Percentiles rank a stretch among this genome's conserved stretches.
phyloP scores from a whole-genome alignment of 129 eudicot genomes.

The sunflower (Helianthus annuus) region DNA sequence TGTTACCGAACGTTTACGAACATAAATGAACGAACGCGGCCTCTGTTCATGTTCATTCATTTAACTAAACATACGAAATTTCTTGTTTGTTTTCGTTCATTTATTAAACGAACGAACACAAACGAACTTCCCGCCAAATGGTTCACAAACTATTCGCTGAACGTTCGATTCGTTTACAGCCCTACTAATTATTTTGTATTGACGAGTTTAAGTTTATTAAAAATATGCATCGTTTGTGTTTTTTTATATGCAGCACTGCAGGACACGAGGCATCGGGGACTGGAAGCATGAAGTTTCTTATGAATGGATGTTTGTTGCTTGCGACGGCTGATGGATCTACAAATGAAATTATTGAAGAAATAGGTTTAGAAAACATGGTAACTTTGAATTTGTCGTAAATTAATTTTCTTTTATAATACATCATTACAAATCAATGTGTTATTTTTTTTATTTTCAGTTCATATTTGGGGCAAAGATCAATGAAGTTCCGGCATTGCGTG shows the following conservation, averaged over 20 bases:
- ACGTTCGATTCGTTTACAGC: no score
- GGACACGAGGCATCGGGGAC: conserved; percentile 74
- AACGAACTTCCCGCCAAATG: no score
- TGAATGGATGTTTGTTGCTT: conserved; percentile 62
- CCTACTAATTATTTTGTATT: neutral
- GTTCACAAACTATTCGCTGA: no score
- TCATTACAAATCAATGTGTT: neutral
- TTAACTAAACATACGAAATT: no score
- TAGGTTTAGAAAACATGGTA: conserved; percentile 67
- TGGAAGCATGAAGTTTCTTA: conserved; percentile 62
- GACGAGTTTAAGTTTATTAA: neutral
- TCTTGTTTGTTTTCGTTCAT: no score
- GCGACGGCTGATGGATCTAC: conserved; percentile 65
- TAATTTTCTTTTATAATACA: conserved; percentile 11
- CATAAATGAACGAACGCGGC: no score
- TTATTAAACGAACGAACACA: no score
- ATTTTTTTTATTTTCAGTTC: conserved; percentile 30
- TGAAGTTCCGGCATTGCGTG: conserved; percentile 56
- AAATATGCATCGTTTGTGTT: neutral
- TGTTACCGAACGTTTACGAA: no score
- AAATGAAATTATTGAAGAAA: conserved; percentile 57
- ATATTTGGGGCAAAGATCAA: conserved; percentile 57
- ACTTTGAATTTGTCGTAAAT: conserved; percentile 1
- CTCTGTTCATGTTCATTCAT: no score
- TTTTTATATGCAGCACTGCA: conserved; percentile 52